Evolutionary conservation across 305 asterid species (phyloP).

Genomic region (Fraxinus angustifolia): DNA sequence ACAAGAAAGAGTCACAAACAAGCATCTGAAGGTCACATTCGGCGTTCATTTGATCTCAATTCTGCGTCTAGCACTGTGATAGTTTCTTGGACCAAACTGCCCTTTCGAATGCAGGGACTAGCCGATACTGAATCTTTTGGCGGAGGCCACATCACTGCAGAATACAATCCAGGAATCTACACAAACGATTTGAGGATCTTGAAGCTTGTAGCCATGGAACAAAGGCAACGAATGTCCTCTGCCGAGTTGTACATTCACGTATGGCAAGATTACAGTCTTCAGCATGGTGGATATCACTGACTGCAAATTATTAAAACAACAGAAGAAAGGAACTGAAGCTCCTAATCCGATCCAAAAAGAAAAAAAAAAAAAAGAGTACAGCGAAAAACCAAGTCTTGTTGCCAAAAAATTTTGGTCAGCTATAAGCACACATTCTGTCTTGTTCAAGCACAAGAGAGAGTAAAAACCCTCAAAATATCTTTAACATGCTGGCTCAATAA

Average conservation of each 20-base stretch:
- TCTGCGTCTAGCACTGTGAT: not conserved
- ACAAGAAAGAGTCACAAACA: not conserved
- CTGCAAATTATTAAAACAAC: constrained; percentile 41
- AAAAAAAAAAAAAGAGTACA: not conserved
- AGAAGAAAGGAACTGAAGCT: not conserved
- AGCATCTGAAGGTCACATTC: not conserved
- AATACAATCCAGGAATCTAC: constrained; percentile 54
- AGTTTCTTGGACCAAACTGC: not conserved
- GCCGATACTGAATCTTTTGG: constrained; percentile 15
- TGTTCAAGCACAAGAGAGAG: not conserved
- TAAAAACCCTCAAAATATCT: not conserved
- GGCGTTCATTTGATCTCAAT: not conserved
- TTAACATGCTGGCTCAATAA: not conserved
- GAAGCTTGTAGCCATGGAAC: constrained; percentile 65
- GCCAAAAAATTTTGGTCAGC: not conserved
- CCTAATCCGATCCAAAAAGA: not conserved
- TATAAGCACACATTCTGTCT: not conserved
- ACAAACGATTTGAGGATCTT: constrained; percentile 46
- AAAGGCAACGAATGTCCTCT: constrained; percentile 57
- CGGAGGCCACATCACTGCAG: constrained; percentile 51
- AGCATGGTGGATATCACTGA: constrained; percentile 49
- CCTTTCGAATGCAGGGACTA: not conserved
- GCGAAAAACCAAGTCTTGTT: not conserved
- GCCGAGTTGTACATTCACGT: constrained; percentile 51
- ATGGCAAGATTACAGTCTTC: constrained; percentile 67